Conservation (phyloP, 2,329 filamentous ascomycete species). For the Penicillium sp. region DNA sequence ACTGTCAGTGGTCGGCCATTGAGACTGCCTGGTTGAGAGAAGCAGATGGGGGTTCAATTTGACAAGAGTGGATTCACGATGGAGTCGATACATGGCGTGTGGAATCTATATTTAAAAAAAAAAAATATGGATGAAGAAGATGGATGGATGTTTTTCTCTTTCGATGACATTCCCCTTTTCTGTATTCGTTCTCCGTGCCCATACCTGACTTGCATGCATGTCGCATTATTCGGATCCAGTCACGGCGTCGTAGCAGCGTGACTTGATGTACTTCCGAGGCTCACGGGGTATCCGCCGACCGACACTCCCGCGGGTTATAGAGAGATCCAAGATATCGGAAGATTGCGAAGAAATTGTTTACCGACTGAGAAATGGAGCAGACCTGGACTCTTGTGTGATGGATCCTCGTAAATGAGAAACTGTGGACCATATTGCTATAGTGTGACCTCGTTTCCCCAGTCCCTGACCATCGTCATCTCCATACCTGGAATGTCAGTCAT, state of each 20-base stretch:
- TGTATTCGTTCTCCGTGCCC: background rate
- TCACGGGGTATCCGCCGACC: background rate
- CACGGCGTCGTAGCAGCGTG: background rate
- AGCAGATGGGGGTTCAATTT: background rate
- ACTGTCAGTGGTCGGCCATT: constrained; percentile 21
- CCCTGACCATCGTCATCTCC: background rate
- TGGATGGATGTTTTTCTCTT: background rate
- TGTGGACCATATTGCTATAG: background rate
- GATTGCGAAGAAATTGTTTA: background rate
- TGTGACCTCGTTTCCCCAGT: background rate
- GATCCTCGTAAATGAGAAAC: background rate
- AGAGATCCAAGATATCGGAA: background rate
- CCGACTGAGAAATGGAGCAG: background rate
- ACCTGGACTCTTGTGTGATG: background rate
- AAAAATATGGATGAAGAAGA: background rate
- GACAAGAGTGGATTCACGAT: background rate
- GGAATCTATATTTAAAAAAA: background rate
- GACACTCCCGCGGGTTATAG: background rate
- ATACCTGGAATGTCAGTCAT: background rate
- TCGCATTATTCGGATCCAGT: background rate
- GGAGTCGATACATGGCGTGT: background rate
- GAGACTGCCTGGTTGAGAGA: constrained; percentile 7
- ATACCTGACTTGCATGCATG: no score
- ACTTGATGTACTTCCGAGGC: background rate
- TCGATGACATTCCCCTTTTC: background rate